Conservation (phyloP, 73 alveolate genomes). For the Blepharisma stoltei region DNA sequence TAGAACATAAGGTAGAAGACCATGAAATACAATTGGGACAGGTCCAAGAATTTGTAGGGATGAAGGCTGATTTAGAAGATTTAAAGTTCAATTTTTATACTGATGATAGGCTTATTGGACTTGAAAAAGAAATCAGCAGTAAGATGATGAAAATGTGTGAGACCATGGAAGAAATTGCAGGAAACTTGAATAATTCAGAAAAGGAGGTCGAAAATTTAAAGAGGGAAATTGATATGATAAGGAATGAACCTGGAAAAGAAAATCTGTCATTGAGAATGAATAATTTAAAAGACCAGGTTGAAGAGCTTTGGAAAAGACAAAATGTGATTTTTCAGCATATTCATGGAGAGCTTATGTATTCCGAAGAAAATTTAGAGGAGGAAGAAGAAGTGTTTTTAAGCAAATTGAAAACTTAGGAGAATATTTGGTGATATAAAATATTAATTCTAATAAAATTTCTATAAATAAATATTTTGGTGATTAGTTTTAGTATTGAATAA, state of each 20-base stretch:
- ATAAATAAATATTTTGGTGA: too few relatives aligned
- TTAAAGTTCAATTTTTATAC: constrained; percentile 13
- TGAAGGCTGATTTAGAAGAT: constrained; percentile 5
- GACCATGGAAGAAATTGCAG: constrained; percentile 2
- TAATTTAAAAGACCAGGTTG: not conserved
- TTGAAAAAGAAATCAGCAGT: constrained; percentile 15
- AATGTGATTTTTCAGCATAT: not conserved
- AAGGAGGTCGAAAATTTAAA: not conserved
- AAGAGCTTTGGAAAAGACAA: constrained; percentile 17
- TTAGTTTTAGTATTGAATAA: too few relatives aligned
- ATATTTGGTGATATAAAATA: not conserved
- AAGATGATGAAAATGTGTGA: constrained; percentile 26
- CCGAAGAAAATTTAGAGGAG: constrained; percentile 12
- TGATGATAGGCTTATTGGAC: constrained; percentile 15
- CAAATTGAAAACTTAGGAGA: not conserved
- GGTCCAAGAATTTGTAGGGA: not conserved
- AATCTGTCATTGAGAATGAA: not conserved
- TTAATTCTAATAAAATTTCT: too few relatives aligned
- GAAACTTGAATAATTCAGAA: not conserved
- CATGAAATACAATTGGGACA: not conserved
- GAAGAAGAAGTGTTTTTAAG: constrained; percentile 20
- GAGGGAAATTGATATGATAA: constrained; percentile 5
- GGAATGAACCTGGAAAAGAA: constrained; percentile 9
- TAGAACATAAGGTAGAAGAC: not conserved
- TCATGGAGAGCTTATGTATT: not conserved